Percentiles rank a stretch among this genome's conserved stretches.
phyloP scores from a whole-genome alignment of 441 rosid genomes.

The Brassica balearica region DNA sequence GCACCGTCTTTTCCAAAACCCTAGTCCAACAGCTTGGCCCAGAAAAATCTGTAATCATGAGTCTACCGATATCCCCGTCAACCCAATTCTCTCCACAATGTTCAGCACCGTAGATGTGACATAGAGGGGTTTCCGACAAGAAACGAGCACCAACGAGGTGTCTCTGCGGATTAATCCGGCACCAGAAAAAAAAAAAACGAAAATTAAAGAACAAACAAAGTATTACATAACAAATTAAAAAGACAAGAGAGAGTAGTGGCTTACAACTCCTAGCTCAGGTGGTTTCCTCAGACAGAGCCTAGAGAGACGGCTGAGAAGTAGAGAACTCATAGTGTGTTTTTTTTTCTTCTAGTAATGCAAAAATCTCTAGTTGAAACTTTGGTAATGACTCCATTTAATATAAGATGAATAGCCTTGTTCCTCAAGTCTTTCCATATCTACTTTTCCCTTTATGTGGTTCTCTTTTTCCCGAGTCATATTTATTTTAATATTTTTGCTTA shows the following conservation, averaged over 20 bases:
- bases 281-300: slow-evolving; percentile 4
- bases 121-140: background rate
- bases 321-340: background rate
- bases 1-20: background rate
- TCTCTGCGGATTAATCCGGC: background rate
- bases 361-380: background rate
- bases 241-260: slow-evolving; percentile 6
- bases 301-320: slow-evolving; percentile 1
- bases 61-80: background rate
- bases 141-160: background rate
- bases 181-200: background rate
- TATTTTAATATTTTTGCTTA: background rate
- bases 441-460: background rate
- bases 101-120: background rate
- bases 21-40: background rate
- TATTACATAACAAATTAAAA: slow-evolving; percentile 1
- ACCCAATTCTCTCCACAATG: background rate
- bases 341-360: background rate
- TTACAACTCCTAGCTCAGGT: background rate
- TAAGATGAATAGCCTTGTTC: background rate
- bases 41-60: background rate
- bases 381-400: background rate
- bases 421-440: background rate
- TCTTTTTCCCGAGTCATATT: background rate
- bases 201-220: background rate